Base-by-base conservation (phyloP, 352 stramenopile species). In the Peronospora belbahrii region DNA sequence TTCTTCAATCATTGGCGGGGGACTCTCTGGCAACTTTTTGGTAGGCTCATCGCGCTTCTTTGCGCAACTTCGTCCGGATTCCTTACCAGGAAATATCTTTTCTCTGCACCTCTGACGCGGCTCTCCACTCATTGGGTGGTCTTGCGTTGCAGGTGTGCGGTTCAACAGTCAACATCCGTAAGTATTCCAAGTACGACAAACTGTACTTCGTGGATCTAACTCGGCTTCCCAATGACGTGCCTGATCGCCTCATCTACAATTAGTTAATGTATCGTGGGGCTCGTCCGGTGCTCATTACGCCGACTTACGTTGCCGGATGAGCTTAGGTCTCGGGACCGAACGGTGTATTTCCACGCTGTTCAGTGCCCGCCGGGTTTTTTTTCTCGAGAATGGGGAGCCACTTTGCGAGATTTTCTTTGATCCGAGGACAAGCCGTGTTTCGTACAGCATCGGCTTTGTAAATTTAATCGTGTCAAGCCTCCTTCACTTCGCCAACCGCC, bases 101-200 rank as follows among this genome's bases (percentile, higher is more conserved):
- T 24, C 14, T 39, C 3, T 22, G 33, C 33, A 39, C 34, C 9
- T 41, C 34, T 9, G 15, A 41, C 34, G 34, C 34, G 18, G 6
- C 18, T 41, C 11, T 25, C 6, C 19, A 28, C 34, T 41, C 14
- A 2, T 39, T 28, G 10, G 17, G 34, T 17, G 34, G 34, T n/a
- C 18, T 41, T 2, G 18, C 9, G 9, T 14, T 39, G 14, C 6
- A 25, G 7, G 18, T 27, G 2, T 41, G 34, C 8, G 34, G 18
- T 8, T n/a, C 11, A 11, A 6, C 4, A 2, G 34, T 41, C 7
- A 6, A 25, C 8, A 41, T 27, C 3, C 34, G 34, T 4, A 41
- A 41, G 13, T 41, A 28, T 28, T 41, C 34, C 6, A 41, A 28
- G 18, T 41, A 41, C 34, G 34, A 41, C 8, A 41, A 41, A 28